These are phyloP conservation scores for Cryphonectria parasitica DNA, from an alignment of 2,329 filamentous ascomycete species.

Conservation along the genomic window DNA sequence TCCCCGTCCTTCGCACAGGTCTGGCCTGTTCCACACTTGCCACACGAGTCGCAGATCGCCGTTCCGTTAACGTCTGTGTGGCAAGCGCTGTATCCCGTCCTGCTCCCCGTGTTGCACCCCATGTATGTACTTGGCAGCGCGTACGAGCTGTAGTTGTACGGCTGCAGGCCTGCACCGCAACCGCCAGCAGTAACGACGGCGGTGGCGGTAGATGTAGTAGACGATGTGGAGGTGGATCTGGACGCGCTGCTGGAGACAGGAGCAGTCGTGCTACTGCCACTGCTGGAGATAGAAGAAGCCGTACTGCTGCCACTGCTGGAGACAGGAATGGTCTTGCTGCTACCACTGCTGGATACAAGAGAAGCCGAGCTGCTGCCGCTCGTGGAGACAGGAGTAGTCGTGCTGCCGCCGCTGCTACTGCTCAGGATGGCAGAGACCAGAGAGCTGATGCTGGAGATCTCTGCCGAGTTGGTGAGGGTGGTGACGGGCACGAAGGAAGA, in stretches of 20 bases:
- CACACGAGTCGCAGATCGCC: slow-evolving; percentile 17
- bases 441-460: slow-evolving; percentile 13
- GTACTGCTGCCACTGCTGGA: no score
- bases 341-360: no score
- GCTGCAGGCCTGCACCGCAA: slow-evolving; percentile 15
- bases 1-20: slow-evolving; percentile 18
- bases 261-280: background rate
- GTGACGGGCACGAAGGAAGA: slow-evolving; percentile 22
- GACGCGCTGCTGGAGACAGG: background rate
- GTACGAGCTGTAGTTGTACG: slow-evolving; percentile 6
- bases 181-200: no score
- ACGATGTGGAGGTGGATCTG: background rate
- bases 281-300: no score
- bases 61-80: slow-evolving; percentile 13
- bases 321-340: no score
- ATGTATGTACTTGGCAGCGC: slow-evolving; percentile 15
- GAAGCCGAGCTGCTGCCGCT: background rate
- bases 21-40: slow-evolving; percentile 19
- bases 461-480: slow-evolving; percentile 17
- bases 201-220: background rate
- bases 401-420: background rate
- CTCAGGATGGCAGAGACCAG: slow-evolving; percentile 2
- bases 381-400: background rate
- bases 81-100: slow-evolving; percentile 17
- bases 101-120: slow-evolving; percentile 20